Base-by-base conservation (phyloP, 345 rosid species). In the Eucalyptus polybractea region DNA sequence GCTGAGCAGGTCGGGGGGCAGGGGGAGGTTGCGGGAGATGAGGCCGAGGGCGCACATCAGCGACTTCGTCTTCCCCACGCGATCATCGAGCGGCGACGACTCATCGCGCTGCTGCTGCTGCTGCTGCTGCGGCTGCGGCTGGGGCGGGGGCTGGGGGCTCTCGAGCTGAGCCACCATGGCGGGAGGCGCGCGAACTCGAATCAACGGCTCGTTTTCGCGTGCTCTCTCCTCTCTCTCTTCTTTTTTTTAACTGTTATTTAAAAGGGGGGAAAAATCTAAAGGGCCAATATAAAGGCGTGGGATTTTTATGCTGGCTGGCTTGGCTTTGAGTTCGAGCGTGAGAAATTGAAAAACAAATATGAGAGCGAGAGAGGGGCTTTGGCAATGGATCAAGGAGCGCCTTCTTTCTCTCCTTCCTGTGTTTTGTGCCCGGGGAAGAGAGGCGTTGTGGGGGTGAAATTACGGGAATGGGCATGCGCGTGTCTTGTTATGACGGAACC, bases 1-100 rank as follows among this genome's bases (percentile, higher is more conserved):
- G 90, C 92, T 89, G 90, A 93, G 91, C 44, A 98, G 93, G 62
- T 96, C 94, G 86, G 95, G 94, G 92, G 99, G 99, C 58, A 98
- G 90, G 72, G 99, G 99, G 90, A 98, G 97, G 94, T 96, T 93
- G 27, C 99, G 96, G 72, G 99, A 97, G 92, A 98, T 95, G 90
- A 94, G 93, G 89, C 93, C 95, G 89, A 98, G 96, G 87, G 99
- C 98, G 87, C 91, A 95, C 90, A 98, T 95, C 92, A 98, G 92
- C 83, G 98, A 94, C 92, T 96, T 96, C 14, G 98, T 91, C 91
- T 93, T 94, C 88, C 94, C 87, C n/a, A 51, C 50, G 69, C 58
- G 50, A 37, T 50, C 21, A 62, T 76, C 85, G 85, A 76, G 85
- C 47, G 85, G 47, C 47, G 85, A 1, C 83, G 83, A 76, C 4